Base-by-base conservation (phyloP, 2,329 filamentous ascomycete genomes). In the Colletotrichum cordylinicola region DNA sequence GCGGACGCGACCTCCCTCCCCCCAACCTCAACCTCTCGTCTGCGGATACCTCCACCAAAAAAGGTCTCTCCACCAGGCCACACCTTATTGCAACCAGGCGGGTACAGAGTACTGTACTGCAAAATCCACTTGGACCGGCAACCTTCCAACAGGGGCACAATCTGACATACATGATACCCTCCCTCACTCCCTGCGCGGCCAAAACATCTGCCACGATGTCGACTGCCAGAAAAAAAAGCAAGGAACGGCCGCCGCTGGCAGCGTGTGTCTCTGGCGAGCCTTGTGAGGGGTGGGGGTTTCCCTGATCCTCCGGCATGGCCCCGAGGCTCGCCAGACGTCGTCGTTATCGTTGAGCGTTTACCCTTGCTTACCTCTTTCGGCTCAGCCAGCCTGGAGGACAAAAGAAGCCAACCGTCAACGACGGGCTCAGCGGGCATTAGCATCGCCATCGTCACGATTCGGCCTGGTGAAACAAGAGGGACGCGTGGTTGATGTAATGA, bases 161-260 rank as follows among this genome's bases (percentile, higher is more conserved):
- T 75, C 69, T 73, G 29, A 75, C 73, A 68, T 67, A 67, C 73
- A 72, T 75, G 43, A 64, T 58, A 68, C 70, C 39, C 52, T 75
- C 37, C 68, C 67, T 24, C 27, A 21, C 43, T 58, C 27, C 29
- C 27, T 72, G 31, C n/a, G 66, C 62, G 37, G 18, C 62, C 24
- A 67, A 24, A 62, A 56, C 69, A 29, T 21, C 29, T 37, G 58
- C 31, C 35, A 71, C 29, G 52, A 39, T 60, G 18, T 55, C 48
- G 16, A 74, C 64, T 27, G 48, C 65, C 52, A 55, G 66, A 43
- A n/a, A 29, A 29, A 72, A 75, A 67, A 75, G 43, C 33, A 73
- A 65, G 64, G 37, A 58, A 62, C 56, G 33, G 60, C 21, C 58
- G 29, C 52, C 21, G 24, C 58, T 35, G 58, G 24, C 58, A 61